phyloP scores from a whole-genome alignment of 1,139 yeast species.

The Wickerhamomyces sp. region DNA sequence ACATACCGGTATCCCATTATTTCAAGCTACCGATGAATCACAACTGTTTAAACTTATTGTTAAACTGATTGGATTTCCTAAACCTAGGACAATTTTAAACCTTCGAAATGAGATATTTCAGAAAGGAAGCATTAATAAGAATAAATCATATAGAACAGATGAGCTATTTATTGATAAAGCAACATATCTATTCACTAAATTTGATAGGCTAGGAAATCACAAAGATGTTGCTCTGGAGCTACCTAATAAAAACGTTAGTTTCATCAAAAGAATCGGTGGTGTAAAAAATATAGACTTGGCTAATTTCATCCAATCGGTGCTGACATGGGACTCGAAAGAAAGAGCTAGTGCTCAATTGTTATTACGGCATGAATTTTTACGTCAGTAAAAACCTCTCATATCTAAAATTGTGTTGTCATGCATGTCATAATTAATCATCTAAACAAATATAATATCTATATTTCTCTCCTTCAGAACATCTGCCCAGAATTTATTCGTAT shows the following conservation, averaged over 20 bases:
- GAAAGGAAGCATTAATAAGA: conserved; percentile 30
- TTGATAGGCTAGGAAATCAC: conserved; percentile 38
- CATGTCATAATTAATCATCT: conserved; percentile 3
- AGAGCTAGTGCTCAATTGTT: conserved; percentile 27
- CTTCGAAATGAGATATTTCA: conserved; percentile 30
- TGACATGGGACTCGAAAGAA: conserved; percentile 20
- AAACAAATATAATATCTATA: conserved; percentile 46
- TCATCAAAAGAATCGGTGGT: conserved; percentile 12
- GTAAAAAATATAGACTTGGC: conserved; percentile 14
- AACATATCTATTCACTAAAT: conserved; percentile 29
- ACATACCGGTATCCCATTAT: conserved; percentile 59
- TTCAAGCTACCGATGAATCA: conserved; percentile 66
- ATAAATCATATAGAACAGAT: conserved; percentile 5
- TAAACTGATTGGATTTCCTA: conserved; percentile 64
- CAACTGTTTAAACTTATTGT: conserved; percentile 59
- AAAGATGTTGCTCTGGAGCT: conserved; percentile 22
- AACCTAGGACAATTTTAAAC: conserved; percentile 31
- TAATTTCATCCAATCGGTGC: conserved; percentile 14
- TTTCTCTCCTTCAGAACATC: conserved; percentile 41
- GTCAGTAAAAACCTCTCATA: not conserved
- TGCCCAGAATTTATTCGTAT: conserved; percentile 53
- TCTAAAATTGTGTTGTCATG: conserved; percentile 2
- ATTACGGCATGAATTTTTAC: conserved; percentile 28
- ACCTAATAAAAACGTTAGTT: conserved; percentile 25
- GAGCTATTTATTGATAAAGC: conserved; percentile 15